Percentiles rank a stretch among this genome's conserved stretches.
Conservation (phyloP, 2,329 filamentous ascomycete genomes). For the Trichoderma oligosporum region DNA sequence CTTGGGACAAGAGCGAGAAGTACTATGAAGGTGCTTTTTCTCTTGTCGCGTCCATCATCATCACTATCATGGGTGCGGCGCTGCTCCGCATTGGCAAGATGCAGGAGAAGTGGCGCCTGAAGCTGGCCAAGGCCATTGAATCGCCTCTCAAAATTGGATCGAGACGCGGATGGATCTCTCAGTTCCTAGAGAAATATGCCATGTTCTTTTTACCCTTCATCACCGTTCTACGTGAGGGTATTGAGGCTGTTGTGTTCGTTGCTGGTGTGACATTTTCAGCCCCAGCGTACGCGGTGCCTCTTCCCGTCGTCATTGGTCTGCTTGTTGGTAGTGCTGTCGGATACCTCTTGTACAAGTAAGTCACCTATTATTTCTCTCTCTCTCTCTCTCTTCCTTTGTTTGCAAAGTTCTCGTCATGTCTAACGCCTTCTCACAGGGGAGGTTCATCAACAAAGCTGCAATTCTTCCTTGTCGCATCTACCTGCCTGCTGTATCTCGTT, state of each 20-base stretch:
- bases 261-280: constrained; percentile 76
- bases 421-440: constrained; percentile 31
- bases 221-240: constrained; percentile 79
- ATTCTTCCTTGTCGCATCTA: constrained; percentile 75
- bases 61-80: constrained; percentile 75
- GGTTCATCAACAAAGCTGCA: constrained; percentile 50
- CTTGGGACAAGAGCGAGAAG: constrained; percentile 65
- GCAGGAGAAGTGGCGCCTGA: constrained; percentile 82
- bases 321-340: constrained; percentile 64
- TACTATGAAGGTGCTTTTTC: constrained; percentile 80
- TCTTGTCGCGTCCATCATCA: constrained; percentile 72
- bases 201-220: constrained; percentile 86
- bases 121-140: constrained; percentile 69
- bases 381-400: not conserved
- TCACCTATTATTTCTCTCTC: not conserved
- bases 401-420: not conserved
- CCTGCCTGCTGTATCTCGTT: constrained; percentile 79
- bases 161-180: constrained; percentile 49
- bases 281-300: constrained; percentile 71
- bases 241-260: constrained; percentile 83
- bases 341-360: constrained; percentile 71
- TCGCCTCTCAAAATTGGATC: constrained; percentile 44
- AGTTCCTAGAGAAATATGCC: constrained; percentile 70
- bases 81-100: constrained; percentile 78
- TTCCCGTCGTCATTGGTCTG: constrained; percentile 71